A percentile compares a stretch with the other conserved stretches of the same genome.
phyloP scores from a whole-genome alignment of 2,329 filamentous ascomycete species.

The Scedosporium aurantiacum region DNA sequence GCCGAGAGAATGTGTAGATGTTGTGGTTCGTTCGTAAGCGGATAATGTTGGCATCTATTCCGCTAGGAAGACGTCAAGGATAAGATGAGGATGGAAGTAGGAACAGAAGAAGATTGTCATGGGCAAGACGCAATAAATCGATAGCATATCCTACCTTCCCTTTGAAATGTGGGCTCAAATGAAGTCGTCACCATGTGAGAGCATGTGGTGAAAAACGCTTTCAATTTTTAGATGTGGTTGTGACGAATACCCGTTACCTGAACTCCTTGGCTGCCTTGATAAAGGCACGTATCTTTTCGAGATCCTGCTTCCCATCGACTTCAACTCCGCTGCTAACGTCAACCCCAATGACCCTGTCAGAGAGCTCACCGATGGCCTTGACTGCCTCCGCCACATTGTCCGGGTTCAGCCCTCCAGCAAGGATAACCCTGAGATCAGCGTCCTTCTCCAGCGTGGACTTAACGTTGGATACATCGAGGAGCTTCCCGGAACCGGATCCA shows the following conservation, averaged over 20 bases:
- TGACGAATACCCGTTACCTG: slow-evolving; percentile 21
- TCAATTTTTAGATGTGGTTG: not conserved
- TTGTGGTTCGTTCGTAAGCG: too few species aligned
- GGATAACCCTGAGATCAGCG: slow-evolving; percentile 58
- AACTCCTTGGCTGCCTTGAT: slow-evolving; percentile 60
- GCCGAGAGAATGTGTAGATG: too few species aligned
- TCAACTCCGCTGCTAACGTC: slow-evolving; percentile 96
- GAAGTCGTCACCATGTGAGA: too few species aligned
- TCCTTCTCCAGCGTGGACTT: slow-evolving; percentile 56
- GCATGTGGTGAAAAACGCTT: not conserved
- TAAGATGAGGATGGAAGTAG: too few species aligned
- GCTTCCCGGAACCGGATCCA: slow-evolving; percentile 70
- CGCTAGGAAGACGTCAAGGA: too few species aligned
- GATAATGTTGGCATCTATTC: too few species aligned
- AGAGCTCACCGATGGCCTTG: slow-evolving; percentile 46
- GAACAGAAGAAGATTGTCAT: too few species aligned
- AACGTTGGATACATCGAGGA: slow-evolving; percentile 62
- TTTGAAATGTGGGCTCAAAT: too few species aligned
- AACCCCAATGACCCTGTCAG: slow-evolving; percentile 61
- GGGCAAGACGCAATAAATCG: too few species aligned
- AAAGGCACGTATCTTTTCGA: slow-evolving; percentile 73
- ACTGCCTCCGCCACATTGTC: slow-evolving; percentile 65
- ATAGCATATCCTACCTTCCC: too few species aligned
- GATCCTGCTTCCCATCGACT: slow-evolving; percentile 65
- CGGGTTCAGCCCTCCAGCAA: slow-evolving; percentile 76